These are phyloP conservation scores for Helotiales sp. DNA, from an alignment of 2,329 filamentous ascomycete genomes.

Conservation along the genomic window DNA sequence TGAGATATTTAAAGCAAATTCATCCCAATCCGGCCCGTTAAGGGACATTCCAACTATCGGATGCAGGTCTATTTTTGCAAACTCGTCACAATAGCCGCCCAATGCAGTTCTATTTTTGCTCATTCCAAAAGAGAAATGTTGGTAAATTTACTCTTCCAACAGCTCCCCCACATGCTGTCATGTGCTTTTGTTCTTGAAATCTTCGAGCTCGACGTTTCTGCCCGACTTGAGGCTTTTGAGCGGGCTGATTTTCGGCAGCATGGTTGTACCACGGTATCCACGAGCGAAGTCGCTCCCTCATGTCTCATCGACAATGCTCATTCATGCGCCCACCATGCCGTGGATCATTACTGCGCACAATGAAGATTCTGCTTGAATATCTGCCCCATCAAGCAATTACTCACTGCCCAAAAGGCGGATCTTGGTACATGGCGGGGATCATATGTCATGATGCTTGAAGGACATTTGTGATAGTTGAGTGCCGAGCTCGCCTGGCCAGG, in stretches of 20 bases:
- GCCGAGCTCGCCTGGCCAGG: slow-evolving; percentile 11
- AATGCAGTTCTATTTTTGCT: slow-evolving; percentile 31
- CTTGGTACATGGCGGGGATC: slow-evolving; percentile 5
- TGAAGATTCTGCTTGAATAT: neutral
- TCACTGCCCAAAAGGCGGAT: slow-evolving; percentile 20
- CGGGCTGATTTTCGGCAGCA: neutral
- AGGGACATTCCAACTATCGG: slow-evolving; percentile 8
- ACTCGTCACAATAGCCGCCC: slow-evolving; percentile 23
- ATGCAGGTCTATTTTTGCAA: slow-evolving; percentile 27
- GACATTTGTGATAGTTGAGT: slow-evolving; percentile 7
- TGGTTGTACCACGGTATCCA: neutral
- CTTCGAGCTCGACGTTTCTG: neutral
- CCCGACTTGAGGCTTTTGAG: neutral
- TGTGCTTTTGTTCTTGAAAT: neutral
- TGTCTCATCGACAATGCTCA: slow-evolving; percentile 1
- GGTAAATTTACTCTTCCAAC: neutral
- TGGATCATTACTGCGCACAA: slow-evolving; percentile 1
- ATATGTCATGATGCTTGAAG: slow-evolving; percentile 4
- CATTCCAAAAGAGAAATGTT: neutral
- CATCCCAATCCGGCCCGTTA: slow-evolving; percentile 18
- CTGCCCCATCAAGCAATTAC: slow-evolving; percentile 16
- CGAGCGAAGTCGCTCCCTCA: neutral
- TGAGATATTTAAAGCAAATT: slow-evolving; percentile 33
- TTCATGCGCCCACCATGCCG: neutral
- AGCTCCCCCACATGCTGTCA: neutral